Evolutionary conservation across 1,139 yeast species (phyloP).

Genomic region (Spathaspora sp.): DNA sequence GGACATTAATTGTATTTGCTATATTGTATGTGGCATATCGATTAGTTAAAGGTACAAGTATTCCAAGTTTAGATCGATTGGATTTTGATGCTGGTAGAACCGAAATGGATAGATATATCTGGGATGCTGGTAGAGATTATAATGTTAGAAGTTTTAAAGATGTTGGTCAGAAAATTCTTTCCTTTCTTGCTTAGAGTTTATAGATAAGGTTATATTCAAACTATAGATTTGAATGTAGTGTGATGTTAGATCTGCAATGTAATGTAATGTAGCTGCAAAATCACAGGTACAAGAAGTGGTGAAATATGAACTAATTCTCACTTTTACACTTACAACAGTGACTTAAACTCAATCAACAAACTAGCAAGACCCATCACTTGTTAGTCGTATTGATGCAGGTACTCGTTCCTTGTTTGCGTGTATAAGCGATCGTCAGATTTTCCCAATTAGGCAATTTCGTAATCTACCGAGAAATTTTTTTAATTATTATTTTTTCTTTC

Average conservation of each 20-base stretch:
- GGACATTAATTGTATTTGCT: constrained; percentile 56
- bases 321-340: no score
- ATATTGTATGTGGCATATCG: constrained; percentile 58
- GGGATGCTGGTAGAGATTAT: constrained; percentile 63
- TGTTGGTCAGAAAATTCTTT: constrained; percentile 32
- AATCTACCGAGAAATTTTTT: not conserved
- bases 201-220: not conserved
- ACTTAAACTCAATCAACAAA: no score
- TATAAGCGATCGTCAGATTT: not conserved
- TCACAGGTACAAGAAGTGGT: no score
- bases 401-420: not conserved
- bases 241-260: not conserved
- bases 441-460: not conserved
- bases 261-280: no score
- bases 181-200: constrained; percentile 33
- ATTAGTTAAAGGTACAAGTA: constrained; percentile 51
- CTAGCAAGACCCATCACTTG: no score
- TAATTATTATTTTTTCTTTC: no score
- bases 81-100: constrained; percentile 80
- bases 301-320: no score
- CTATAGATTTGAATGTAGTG: not conserved
- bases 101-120: constrained; percentile 65
- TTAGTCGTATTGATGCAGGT: not conserved
- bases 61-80: constrained; percentile 61
- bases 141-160: constrained; percentile 37